Percentiles rank a stretch among this genome's conserved stretches.
These are phyloP conservation scores for Fusarium oxysporum DNA, from an alignment of 2,329 filamentous ascomycete genomes.

Conservation along the genomic window DNA sequence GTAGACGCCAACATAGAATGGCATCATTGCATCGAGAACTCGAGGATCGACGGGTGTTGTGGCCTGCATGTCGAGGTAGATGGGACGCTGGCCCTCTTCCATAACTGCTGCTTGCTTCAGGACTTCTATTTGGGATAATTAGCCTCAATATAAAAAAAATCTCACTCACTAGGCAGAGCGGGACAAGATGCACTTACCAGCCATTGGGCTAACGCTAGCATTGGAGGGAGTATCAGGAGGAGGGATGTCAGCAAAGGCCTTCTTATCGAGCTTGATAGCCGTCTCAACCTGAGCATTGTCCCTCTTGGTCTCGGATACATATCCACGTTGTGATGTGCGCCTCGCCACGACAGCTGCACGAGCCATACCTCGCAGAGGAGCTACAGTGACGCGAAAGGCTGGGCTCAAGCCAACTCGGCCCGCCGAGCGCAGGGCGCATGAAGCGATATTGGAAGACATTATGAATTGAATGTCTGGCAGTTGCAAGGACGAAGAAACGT, in stretches of 20 bases:
- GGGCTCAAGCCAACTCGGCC: constrained; percentile 68
- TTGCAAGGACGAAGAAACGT: constrained; percentile 39
- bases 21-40: constrained; percentile 96
- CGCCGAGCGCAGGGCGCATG: constrained; percentile 79
- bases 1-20: constrained; percentile 91
- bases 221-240: constrained; percentile 48
- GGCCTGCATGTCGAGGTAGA: constrained; percentile 98
- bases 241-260: constrained; percentile 75
- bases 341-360: constrained; percentile 47
- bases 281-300: constrained; percentile 87
- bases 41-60: constrained; percentile 95
- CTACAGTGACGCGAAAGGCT: constrained; percentile 53
- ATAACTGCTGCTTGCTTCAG: constrained; percentile 92
- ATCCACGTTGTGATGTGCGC: constrained; percentile 65
- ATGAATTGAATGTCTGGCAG: constrained; percentile 37
- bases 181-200: constrained; percentile 53
- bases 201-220: constrained; percentile 83
- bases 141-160: constrained; percentile 13
- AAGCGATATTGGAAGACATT: constrained; percentile 75
- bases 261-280: constrained; percentile 87
- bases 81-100: constrained; percentile 91
- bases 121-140: constrained; percentile 65
- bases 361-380: constrained; percentile 46
- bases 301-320: constrained; percentile 86
- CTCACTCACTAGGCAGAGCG: neutral